A percentile compares a stretch with the other conserved stretches of the same genome.
phyloP scores from a whole-genome alignment of 805 yeast genomes.

The Saccharomyces paradoxus region DNA sequence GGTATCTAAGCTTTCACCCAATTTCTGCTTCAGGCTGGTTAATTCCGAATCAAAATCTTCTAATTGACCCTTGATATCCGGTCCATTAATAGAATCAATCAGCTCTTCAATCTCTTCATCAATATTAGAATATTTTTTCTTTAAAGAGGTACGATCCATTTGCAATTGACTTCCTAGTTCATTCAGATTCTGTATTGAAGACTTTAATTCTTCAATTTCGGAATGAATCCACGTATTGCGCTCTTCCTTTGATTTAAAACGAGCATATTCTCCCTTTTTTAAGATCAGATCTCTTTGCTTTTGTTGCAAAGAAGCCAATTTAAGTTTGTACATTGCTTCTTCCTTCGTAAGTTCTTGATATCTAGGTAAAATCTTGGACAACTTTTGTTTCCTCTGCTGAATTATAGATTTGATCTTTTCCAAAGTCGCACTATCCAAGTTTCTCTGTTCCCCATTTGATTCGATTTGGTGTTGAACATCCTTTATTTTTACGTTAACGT shows the following conservation, averaged over 20 bases:
- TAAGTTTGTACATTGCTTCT: constrained; percentile 36
- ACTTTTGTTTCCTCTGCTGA: constrained; percentile 30
- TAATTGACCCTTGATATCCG: constrained; percentile 27
- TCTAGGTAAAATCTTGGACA: constrained; percentile 35
- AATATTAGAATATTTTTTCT: constrained; percentile 14
- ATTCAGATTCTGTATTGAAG: constrained; percentile 22
- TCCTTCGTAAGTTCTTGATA: constrained; percentile 32
- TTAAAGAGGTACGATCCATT: constrained; percentile 1
- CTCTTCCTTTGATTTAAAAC: constrained; percentile 46
- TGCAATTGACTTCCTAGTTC: constrained; percentile 19
- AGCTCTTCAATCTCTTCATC: constrained; percentile 30
- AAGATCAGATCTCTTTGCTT: constrained; percentile 54
- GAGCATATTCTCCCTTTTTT: constrained; percentile 62
- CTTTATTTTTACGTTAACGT: constrained; percentile 39
- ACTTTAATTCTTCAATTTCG: constrained; percentile 38
- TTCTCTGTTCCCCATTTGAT: constrained; percentile 27
- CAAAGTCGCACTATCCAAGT: constrained; percentile 22
- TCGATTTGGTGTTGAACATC: constrained; percentile 36
- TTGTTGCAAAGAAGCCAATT: constrained; percentile 37
- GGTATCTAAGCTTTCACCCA: constrained; percentile 47
- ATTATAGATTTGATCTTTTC: constrained; percentile 27
- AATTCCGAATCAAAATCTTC: constrained; percentile 28
- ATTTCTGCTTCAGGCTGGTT: constrained; percentile 31
- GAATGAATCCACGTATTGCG: constrained; percentile 59
- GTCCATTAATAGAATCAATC: constrained; percentile 34